These are phyloP conservation scores for Cladosporium sp. DNA, from an alignment of 2,329 filamentous ascomycete genomes.

Conservation along the genomic window DNA sequence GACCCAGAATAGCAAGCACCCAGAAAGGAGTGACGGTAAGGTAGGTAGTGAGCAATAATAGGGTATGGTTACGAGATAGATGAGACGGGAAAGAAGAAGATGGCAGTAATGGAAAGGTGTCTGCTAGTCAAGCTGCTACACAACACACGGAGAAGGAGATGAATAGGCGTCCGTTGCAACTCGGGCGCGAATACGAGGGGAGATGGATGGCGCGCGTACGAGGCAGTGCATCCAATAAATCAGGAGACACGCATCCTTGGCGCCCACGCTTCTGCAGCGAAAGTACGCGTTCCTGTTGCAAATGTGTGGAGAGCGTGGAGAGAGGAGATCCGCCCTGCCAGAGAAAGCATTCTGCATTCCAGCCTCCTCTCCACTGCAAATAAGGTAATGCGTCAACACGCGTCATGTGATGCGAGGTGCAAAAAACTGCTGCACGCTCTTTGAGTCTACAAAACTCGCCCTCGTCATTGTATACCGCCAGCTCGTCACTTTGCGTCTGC, in stretches of 20 bases:
- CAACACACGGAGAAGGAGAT: not conserved
- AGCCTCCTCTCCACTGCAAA: not conserved
- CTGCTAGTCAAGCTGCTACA: not conserved
- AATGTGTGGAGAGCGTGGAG: constrained; percentile 10
- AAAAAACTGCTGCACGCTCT: not conserved
- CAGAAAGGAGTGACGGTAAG: not conserved
- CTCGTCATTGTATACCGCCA: not conserved
- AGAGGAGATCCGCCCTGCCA: not conserved
- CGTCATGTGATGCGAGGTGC: constrained; percentile 3
- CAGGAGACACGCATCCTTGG: constrained; percentile 2
- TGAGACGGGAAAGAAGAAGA: not conserved
- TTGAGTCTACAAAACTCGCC: not conserved
- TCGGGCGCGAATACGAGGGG: constrained; percentile 2
- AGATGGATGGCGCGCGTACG: constrained; percentile 4
- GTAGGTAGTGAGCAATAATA: not conserved
- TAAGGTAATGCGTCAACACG: not conserved
- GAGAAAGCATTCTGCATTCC: not conserved
- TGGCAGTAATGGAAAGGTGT: not conserved
- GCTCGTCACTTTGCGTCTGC: not conserved
- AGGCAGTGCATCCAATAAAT: constrained; percentile 9
- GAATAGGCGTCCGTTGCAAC: not conserved
- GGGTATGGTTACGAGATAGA: not conserved
- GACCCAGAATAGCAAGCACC: not conserved
- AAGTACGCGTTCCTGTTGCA: constrained; percentile 5
- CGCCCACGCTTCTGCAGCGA: not conserved